Base-by-base conservation (phyloP, 176 grass and related monocot species). In the Dactylis glomerata region DNA sequence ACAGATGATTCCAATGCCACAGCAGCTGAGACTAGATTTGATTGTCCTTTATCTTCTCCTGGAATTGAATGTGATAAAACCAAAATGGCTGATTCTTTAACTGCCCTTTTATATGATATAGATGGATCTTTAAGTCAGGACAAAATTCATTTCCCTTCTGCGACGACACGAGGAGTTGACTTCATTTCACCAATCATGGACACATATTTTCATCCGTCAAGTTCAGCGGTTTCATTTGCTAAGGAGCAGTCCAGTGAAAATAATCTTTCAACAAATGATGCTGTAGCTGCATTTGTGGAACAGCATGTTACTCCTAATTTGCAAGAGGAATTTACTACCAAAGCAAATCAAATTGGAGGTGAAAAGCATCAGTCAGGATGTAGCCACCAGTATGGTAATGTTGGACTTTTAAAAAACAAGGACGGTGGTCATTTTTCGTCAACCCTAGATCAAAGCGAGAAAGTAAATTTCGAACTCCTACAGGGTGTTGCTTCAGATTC, bases 101-200 rank as follows among this genome's bases (percentile, higher is more conserved):
- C 40, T 66, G 40, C 17, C 54, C n/a, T 80, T n/a, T 42, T 58
- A 52, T 67, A 79, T 36, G 44, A 24, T 40, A 47, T 52, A 75
- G 80, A 72, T 78, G 56, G 84, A 65, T 79, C 50, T 34, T 82
- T 45, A 63, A 30, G 28, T 76, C 89, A 84, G 74, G 20, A 72
- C 7, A 88, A 76, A 24, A 73, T 65, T 44, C 9, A 54, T 42
- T 68, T 44, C 33, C n/a, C 27, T 86, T 38, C 4, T 47, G 45
- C 49, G 15, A 13, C 74, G 52, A 17, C 11, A 57, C 32, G 28
- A 63, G 77, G 31, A 84, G 46, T 17, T 77, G 63, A 75, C 26
- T 73, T 81, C 31, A 80, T 50, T 78, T 88, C 79, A 81, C 79
- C 78, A 81, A 74, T 54, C 49, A 80, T 58, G 51, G 80, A 76